Evolutionary conservation across 2,329 filamentous ascomycete species (phyloP).

Genomic region (Monosporascus sp.): DNA sequence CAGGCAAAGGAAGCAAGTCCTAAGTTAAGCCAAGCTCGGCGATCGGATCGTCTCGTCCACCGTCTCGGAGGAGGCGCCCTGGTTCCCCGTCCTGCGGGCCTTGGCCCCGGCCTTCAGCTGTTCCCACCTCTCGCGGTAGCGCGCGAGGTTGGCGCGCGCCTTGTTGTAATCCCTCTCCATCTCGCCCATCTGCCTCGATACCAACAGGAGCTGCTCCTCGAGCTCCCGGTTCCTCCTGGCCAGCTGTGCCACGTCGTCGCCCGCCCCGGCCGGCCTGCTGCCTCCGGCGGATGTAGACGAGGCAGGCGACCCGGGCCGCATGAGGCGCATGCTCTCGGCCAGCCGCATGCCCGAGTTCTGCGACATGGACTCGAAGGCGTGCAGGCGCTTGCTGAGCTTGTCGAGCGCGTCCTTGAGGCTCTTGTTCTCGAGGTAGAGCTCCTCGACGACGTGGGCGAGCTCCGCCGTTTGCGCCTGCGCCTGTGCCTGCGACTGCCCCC

Average conservation of each 20-base stretch:
- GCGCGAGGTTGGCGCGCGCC: slow-evolving; percentile 49
- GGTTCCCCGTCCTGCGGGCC: slow-evolving; percentile 33
- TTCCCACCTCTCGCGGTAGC: slow-evolving; percentile 58
- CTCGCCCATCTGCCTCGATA: slow-evolving; percentile 57
- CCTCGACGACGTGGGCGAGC: slow-evolving; percentile 69
- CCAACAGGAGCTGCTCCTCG: slow-evolving; percentile 58
- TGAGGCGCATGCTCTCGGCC: slow-evolving; percentile 71
- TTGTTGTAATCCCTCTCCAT: slow-evolving; percentile 59
- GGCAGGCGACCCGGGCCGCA: slow-evolving; percentile 51
- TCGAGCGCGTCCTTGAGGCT: slow-evolving; percentile 81
- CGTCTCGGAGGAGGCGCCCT: neutral
- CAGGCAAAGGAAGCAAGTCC: neutral
- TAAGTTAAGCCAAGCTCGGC: neutral
- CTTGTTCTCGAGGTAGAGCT: slow-evolving; percentile 82
- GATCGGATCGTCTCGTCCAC: neutral
- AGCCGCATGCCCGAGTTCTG: slow-evolving; percentile 83
- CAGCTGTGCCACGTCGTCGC: slow-evolving; percentile 36
- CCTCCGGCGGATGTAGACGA: slow-evolving; percentile 18
- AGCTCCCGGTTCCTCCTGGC: slow-evolving; percentile 55
- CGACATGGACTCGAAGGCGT: slow-evolving; percentile 87
- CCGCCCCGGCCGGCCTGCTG: slow-evolving; percentile 24
- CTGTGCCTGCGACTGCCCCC: slow-evolving; percentile 27
- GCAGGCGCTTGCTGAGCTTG: slow-evolving; percentile 79
- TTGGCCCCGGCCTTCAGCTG: slow-evolving; percentile 57
- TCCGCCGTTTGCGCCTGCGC: slow-evolving; percentile 20